Conservation (phyloP, 2,329 filamentous ascomycete genomes). For the Fonsecaea monophora region DNA sequence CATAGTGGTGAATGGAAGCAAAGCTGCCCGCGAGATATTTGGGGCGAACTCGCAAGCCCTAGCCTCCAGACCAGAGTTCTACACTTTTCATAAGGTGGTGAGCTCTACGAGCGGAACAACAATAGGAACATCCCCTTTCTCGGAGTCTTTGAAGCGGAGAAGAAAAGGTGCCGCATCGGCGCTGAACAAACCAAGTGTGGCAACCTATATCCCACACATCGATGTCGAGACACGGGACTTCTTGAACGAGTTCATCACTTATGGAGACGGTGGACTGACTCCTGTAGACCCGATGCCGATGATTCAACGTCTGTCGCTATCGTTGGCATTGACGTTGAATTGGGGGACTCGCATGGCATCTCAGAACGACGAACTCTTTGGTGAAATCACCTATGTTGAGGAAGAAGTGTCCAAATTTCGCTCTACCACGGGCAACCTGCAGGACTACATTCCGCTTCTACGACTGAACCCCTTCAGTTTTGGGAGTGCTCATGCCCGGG, state of each 20-base stretch:
- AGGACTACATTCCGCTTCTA: conserved; percentile 67
- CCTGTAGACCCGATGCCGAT: conserved; percentile 71
- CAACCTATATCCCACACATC: conserved; percentile 67
- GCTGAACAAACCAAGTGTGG: conserved; percentile 69
- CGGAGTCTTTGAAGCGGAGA: conserved; percentile 67
- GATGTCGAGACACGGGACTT: conserved; percentile 70
- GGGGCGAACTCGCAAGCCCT: conserved; percentile 61
- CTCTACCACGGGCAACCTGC: conserved; percentile 66
- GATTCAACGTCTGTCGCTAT: conserved; percentile 69
- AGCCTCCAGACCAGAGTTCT: conserved; percentile 63
- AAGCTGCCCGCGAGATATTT: conserved; percentile 59
- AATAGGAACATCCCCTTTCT: conserved; percentile 71
- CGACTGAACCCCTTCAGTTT: conserved; percentile 66
- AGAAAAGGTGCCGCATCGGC: conserved; percentile 71
- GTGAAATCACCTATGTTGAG: conserved; percentile 68
- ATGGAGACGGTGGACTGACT: conserved; percentile 61
- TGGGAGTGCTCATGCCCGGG: conserved; percentile 64
- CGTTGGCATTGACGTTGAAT: conserved; percentile 69
- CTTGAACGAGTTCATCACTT: conserved; percentile 64
- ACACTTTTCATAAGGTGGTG: conserved; percentile 65
- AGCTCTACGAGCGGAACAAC: conserved; percentile 66
- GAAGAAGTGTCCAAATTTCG: conserved; percentile 66
- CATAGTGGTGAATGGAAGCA: conserved; percentile 63
- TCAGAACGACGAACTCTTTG: conserved; percentile 66
- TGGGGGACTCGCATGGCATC: conserved; percentile 69